These are phyloP conservation scores for Talaromyces sp. DNA, from an alignment of 2,329 filamentous ascomycete genomes.

Conservation along the genomic window DNA sequence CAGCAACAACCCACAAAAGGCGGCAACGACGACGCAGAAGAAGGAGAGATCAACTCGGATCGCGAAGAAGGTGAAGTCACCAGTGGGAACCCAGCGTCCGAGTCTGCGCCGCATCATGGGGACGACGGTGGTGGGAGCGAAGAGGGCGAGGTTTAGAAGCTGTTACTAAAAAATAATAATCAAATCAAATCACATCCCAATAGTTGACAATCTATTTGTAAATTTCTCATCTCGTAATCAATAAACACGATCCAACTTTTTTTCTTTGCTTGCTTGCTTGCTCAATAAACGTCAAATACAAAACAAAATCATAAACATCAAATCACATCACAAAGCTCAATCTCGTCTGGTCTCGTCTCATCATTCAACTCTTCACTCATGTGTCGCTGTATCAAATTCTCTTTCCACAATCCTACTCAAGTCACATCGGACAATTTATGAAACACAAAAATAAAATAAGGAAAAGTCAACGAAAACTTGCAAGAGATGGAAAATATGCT, in stretches of 20 bases:
- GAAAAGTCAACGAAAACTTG: not conserved
- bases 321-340: not conserved
- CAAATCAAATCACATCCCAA: too few species aligned
- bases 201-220: not conserved
- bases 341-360: not conserved
- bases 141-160: conserved; percentile 32
- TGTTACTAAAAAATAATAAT: not conserved
- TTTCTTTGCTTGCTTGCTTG: not conserved
- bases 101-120: not conserved
- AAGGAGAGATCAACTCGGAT: conserved; percentile 1
- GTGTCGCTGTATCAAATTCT: not conserved
- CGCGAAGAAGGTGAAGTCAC: conserved; percentile 7
- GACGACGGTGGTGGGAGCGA: conserved; percentile 32
- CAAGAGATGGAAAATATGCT: not conserved
- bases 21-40: conserved; percentile 11
- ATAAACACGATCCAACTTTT: not conserved
- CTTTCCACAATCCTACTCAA: not conserved
- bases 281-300: not conserved
- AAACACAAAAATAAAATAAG: not conserved
- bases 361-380: not conserved
- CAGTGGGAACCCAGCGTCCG: not conserved
- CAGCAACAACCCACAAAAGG: conserved; percentile 9
- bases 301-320: not conserved
- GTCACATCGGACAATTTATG: not conserved
- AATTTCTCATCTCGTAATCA: not conserved